phyloP scores from a whole-genome alignment of 805 yeast species.

The Candida glaebosa region DNA sequence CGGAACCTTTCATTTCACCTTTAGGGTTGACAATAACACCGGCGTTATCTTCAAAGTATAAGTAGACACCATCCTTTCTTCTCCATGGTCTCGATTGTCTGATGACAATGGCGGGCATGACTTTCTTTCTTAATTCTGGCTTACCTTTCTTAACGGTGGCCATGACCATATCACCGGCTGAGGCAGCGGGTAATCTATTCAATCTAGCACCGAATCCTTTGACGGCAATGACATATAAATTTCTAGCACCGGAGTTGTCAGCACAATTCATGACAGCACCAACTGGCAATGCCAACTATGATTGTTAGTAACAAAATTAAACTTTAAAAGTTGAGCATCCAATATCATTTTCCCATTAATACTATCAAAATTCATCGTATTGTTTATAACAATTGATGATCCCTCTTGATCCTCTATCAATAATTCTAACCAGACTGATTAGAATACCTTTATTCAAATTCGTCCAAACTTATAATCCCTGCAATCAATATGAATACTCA shows the following conservation, averaged over 20 bases:
- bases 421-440: too few species aligned
- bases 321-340: too few species aligned
- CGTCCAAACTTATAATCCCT: too few species aligned
- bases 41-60: slow-evolving; percentile 99
- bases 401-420: too few species aligned
- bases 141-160: slow-evolving; percentile 99
- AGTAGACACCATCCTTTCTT: slow-evolving; percentile 99
- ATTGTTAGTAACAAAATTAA: slow-evolving; percentile 2
- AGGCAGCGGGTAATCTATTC: slow-evolving; percentile 99
- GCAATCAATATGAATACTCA: too few species aligned
- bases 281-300: slow-evolving; percentile 95
- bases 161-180: slow-evolving; percentile 99
- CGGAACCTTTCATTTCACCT: slow-evolving; percentile 99
- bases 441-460: too few species aligned
- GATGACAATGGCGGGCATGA: slow-evolving; percentile 99
- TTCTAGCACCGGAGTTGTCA: slow-evolving; percentile 99
- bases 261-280: slow-evolving; percentile 99
- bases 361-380: too few species aligned
- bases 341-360: too few species aligned
- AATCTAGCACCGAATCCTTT: slow-evolving; percentile 99
- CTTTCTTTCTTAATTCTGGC: slow-evolving; percentile 99
- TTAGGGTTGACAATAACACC: slow-evolving; percentile 99
- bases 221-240: slow-evolving; percentile 97
- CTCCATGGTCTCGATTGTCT: slow-evolving; percentile 99
- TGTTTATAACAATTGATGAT: too few species aligned